Conservation (phyloP, 176 grass and related monocot genomes). For the Poa pratensis region DNA sequence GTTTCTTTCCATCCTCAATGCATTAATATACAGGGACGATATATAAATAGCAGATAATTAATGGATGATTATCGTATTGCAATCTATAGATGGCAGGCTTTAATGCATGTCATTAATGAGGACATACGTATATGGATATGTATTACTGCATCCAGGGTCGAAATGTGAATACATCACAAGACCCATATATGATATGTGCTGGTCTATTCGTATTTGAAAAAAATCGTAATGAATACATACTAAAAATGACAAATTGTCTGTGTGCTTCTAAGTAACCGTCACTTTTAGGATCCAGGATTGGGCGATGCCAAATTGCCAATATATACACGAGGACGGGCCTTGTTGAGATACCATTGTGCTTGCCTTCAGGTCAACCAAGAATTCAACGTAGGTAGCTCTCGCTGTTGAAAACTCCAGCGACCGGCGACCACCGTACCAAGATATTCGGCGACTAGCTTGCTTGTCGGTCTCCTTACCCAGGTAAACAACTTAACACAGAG, state of each 20-base stretch:
- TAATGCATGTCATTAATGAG: conserved; percentile 1
- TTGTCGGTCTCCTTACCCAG: background rate
- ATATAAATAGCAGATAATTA: conserved; percentile 7
- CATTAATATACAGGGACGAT: background rate
- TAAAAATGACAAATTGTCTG: background rate
- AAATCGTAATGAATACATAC: background rate
- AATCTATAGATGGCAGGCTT: background rate
- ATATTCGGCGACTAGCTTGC: background rate
- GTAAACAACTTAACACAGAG: background rate
- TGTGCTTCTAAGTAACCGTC: background rate
- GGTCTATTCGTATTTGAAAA: background rate
- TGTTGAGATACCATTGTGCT: background rate
- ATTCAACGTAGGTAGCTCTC: background rate
- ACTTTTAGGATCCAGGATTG: background rate
- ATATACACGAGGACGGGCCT: conserved; percentile 5
- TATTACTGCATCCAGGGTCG: too few relatives aligned
- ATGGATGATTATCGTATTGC: background rate
- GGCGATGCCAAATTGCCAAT: background rate
- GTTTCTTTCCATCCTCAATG: background rate
- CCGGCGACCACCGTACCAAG: background rate
- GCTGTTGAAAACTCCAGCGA: background rate
- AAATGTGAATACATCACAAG: too few relatives aligned
- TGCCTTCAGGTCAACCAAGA: background rate
- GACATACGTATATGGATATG: background rate
- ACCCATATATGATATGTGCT: background rate